Base-by-base conservation (phyloP, 2,329 filamentous ascomycete species). In the Cladophialophora bantiana region DNA sequence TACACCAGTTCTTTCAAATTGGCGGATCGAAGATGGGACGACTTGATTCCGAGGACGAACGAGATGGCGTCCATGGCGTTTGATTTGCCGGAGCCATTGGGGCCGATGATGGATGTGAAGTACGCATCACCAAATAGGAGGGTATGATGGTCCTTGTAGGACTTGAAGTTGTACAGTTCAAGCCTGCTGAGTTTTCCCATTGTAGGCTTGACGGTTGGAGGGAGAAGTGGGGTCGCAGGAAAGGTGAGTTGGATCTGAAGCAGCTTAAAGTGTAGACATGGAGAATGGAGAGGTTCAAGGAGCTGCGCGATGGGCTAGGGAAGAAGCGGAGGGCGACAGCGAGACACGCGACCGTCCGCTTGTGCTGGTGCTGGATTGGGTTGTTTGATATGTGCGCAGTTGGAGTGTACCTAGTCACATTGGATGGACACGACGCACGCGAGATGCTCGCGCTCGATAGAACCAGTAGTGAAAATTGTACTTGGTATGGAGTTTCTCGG, bases 21-120 rank as follows among this genome's bases (percentile, higher is more conserved):
- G 40, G 93, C 89, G 3, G 96, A 99, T 75, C 95, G 93, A 62
- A 99, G 85, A 78, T 98, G 94, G n/a, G 94, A 96, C 2, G 95
- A 99, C 78, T 98, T 97, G 79, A 99, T 98, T 72, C 95, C 95
- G 65, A 99, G 87, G 67, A 99, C 95, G 80, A 99, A 99, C 72
- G 95, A 99, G 74, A 99, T 99, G 73, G 95, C 95, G 78, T 99
- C 95, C 95, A 99, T 99, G 67, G 94, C 97, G 79, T 99, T 99
- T 20, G 95, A 99, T 81, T 99, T 99, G 71, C 95, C 95, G 40
- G 95, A 98, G 83, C 95, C 95, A 94, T 99, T 99, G 78, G 95
- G 95, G 5, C 96, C 95, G 76, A 99, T 98, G 76, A 99, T 97
- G 50, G 95, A 99, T 58, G 95, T 99, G 80, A 99, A 99, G 81